Percentiles rank a stretch among this genome's conserved stretches.
These are phyloP conservation scores for Xylaria grammica DNA, from an alignment of 495 filamentous ascomycete species.

Conservation along the genomic window DNA sequence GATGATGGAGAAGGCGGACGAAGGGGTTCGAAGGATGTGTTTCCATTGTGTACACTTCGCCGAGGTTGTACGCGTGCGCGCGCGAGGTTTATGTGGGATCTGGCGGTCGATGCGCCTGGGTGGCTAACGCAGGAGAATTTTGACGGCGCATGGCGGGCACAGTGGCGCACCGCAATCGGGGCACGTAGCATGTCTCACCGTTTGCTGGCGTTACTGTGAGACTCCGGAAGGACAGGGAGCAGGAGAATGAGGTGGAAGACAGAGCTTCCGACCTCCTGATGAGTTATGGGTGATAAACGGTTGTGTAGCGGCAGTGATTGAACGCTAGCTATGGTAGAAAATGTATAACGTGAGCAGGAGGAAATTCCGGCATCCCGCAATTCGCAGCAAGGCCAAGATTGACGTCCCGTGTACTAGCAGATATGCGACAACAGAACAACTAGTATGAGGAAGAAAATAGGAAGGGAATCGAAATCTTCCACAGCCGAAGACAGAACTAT, in stretches of 20 bases:
- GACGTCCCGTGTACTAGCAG: not conserved
- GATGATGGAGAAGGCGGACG: slow-evolving; percentile 78
- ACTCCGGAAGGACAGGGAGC: not conserved
- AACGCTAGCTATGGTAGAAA: not conserved
- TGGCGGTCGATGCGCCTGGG: slow-evolving; percentile 21
- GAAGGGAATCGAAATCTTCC: slow-evolving; percentile 1
- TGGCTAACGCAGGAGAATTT: slow-evolving; percentile 14
- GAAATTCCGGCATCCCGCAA: not conserved
- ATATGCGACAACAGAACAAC: not conserved
- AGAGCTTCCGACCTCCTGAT: slow-evolving; percentile 1
- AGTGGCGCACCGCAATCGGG: slow-evolving; percentile 28
- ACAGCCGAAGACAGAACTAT: not conserved
- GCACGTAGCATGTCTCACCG: slow-evolving; percentile 34
- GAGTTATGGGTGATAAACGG: not conserved
- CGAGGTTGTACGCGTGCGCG: not conserved
- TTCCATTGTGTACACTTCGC: slow-evolving; percentile 9
- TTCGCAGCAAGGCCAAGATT: not conserved
- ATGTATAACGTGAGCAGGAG: not conserved
- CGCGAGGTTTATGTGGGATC: slow-evolving; percentile 19
- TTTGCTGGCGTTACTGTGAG: not conserved
- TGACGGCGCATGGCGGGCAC: slow-evolving; percentile 25
- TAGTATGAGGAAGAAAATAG: not conserved
- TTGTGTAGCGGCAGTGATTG: not conserved
- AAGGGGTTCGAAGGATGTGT: slow-evolving; percentile 65
- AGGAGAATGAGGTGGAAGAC: slow-evolving; percentile 15